A percentile compares a stretch with the other conserved stretches of the same genome.
These are phyloP conservation scores for Cornus kousa DNA, from an alignment of 148 eudicot genomes.

Conservation along the genomic window DNA sequence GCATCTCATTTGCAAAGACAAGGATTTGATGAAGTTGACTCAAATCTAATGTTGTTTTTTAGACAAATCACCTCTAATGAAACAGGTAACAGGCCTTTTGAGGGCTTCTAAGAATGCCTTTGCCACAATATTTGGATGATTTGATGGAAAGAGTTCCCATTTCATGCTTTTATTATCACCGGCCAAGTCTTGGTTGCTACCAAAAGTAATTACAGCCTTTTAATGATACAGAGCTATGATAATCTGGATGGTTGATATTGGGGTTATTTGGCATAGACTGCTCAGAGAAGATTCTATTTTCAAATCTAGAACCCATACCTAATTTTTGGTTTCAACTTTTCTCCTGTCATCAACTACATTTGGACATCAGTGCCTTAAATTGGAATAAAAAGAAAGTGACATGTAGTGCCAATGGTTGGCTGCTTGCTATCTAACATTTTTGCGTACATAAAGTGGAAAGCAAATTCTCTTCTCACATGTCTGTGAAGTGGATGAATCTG, in stretches of 20 bases:
- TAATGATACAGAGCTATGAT: too few relatives aligned
- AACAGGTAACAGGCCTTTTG: background rate
- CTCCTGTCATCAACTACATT: background rate
- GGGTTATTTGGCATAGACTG: too few relatives aligned
- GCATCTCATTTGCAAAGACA: slow-evolving; percentile 5
- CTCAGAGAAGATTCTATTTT: background rate
- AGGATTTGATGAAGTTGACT: background rate
- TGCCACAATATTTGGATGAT: background rate
- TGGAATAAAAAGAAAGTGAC: background rate
- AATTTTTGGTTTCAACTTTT: background rate
- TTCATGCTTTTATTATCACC: background rate
- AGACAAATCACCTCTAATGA: background rate
- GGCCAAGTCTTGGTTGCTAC: too few relatives aligned
- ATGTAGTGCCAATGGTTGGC: background rate
- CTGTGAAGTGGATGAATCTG: background rate
- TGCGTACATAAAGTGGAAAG: too few relatives aligned
- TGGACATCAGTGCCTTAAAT: background rate
- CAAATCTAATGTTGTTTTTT: background rate
- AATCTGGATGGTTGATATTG: too few relatives aligned
- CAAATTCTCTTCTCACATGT: background rate
- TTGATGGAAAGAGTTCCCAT: background rate
- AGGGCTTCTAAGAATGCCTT: background rate
- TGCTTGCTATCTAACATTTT: background rate
- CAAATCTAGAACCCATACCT: background rate
- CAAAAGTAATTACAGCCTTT: too few relatives aligned